Base-by-base conservation (phyloP, 2,329 filamentous ascomycete genomes). In the Parastagonospora avenae region DNA sequence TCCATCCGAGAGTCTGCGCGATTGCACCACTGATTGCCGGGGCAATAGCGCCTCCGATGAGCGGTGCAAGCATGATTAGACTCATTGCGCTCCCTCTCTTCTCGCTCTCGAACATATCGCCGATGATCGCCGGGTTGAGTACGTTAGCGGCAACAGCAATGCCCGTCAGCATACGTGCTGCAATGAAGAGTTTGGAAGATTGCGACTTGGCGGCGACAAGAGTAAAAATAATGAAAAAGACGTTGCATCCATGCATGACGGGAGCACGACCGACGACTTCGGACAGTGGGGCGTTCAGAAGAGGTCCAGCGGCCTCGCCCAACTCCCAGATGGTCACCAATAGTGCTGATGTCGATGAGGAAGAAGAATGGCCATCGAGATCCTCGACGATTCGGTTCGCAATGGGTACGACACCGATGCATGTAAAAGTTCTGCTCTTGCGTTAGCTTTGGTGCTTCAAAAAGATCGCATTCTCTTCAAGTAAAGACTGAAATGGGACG, bases 71-170 rank as follows among this genome's bases (percentile, higher is more conserved):
- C 66, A 80, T 80, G 40, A 85, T 73, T 38, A 83, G 51, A 60
- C 80, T 83, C 79, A 88, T 83, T 7, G 84, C 80, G 0, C 78
- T 77, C 19, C 85, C 85, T 12, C 84, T 76, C 64, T 82, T 74
- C 48, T 87, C 84, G 1, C 79, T 73, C 2, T 74, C 68, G 62
- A 86, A 87, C 55, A 87, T 81, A 64, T 88, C 85, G 19, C 85
- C 85, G 14, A 88, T 79, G 45, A 88, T 83, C 19, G 84, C 82
- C 0, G 85, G 85, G 55, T 81, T 84, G 14, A 88, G 75, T 8
- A 87, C 84, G 55, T 85, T 77, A 4, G 74, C 73, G 15, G 76
- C 73, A 4, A 80, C 77, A 36, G 74, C 70, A 29, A 75, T 57
- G 35, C 76, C 75, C 37, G 78, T 77, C 51, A 81, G 70, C 57